Conservation (phyloP, 2,329 filamentous ascomycete species). For the Aureobasidium namibiae region DNA sequence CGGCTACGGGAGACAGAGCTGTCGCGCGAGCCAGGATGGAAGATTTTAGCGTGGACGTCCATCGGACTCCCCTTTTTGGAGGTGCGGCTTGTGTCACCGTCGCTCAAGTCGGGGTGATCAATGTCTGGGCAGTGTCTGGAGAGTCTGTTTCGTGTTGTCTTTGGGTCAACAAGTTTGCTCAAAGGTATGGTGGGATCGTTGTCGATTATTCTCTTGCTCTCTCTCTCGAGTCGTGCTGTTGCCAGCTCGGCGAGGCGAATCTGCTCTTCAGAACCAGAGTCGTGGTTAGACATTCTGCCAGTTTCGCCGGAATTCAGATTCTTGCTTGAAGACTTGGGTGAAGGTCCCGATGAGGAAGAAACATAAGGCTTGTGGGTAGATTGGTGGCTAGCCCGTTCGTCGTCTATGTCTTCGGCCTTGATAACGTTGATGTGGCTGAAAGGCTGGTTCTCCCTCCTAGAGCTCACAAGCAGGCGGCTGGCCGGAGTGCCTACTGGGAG, state of each 20-base stretch:
- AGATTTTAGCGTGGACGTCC: conserved; percentile 25
- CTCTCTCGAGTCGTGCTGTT: conserved; percentile 25
- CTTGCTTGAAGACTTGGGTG: not conserved
- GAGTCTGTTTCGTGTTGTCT: conserved; percentile 17
- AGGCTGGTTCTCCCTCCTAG: not conserved
- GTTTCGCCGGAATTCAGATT: not conserved
- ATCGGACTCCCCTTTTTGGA: conserved; percentile 9
- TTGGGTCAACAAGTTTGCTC: not conserved
- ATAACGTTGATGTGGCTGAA: not conserved
- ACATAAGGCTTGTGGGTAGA: not conserved
- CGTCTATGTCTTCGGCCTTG: not conserved
- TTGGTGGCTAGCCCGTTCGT: not conserved
- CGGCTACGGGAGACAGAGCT: not conserved
- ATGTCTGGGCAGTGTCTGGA: conserved; percentile 23
- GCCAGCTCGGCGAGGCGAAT: conserved; percentile 16
- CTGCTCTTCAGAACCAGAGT: conserved; percentile 11
- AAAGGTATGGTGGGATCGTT: conserved; percentile 22
- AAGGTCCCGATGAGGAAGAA: conserved; percentile 2
- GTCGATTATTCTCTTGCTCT: conserved; percentile 24
- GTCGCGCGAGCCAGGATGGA: conserved; percentile 20
- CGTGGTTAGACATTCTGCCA: not conserved
- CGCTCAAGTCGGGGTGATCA: conserved; percentile 18
- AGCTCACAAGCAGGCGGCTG: conserved; percentile 6
- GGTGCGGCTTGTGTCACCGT: conserved; percentile 14
- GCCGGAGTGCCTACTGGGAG: conserved; percentile 23